A percentile compares a stretch with the other conserved stretches of the same genome.
These are phyloP conservation scores for Fusarium nodosum DNA, from an alignment of 2,329 filamentous ascomycete genomes.

Conservation along the genomic window DNA sequence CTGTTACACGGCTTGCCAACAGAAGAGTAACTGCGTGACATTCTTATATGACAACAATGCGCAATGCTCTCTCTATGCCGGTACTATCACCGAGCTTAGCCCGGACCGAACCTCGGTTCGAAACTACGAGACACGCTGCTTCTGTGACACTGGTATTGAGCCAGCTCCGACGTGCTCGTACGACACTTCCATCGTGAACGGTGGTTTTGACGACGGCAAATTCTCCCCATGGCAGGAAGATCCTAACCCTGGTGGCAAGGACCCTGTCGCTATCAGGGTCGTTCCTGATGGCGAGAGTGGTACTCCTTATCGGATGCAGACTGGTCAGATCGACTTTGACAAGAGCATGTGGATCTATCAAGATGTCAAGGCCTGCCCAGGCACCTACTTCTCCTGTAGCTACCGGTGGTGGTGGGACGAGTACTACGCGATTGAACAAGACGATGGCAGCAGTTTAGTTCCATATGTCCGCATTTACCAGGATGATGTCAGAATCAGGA, in stretches of 20 bases:
- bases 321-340: slow-evolving; percentile 2
- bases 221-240: background rate
- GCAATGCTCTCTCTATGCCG: background rate
- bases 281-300: background rate
- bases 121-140: slow-evolving; percentile 1
- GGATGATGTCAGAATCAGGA: background rate
- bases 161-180: slow-evolving; percentile 6
- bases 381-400: background rate
- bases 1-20: background rate
- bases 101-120: rapidly evolving
- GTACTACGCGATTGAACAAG: background rate
- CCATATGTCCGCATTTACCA: slow-evolving; percentile 21
- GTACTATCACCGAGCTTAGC: background rate
- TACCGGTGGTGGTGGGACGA: slow-evolving; percentile 20
- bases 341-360: slow-evolving; percentile 15
- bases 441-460: rapidly evolving
- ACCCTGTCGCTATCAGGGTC: background rate
- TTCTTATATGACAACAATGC: rapidly evolving
- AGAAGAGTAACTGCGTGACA: background rate
- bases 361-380: slow-evolving; percentile 7
- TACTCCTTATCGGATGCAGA: background rate
- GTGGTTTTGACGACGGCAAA: background rate
- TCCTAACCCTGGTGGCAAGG: background rate
- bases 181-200: background rate
- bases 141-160: slow-evolving; percentile 7